Percentiles rank a stretch among this genome's conserved stretches.
Conservation (phyloP, 2,329 filamentous ascomycete genomes). For the Cryphonectria nitschkei region DNA sequence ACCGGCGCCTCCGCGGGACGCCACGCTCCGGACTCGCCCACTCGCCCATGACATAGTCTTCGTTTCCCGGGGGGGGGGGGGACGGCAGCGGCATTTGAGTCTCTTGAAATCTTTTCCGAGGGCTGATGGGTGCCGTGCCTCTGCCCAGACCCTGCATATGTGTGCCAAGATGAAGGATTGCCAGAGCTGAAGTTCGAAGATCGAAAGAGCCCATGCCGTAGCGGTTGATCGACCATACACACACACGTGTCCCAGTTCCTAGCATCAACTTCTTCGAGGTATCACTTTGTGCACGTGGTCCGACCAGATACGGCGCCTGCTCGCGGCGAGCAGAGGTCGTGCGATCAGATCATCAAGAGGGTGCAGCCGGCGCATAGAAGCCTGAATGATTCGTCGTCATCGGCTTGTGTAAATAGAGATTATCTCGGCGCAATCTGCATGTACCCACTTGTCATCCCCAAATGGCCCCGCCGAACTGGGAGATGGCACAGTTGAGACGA, state of each 20-base stretch:
- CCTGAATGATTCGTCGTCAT: neutral
- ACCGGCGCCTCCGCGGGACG: neutral
- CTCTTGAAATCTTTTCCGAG: neutral
- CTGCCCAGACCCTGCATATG: neutral
- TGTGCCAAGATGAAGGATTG: neutral
- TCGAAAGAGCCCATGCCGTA: neutral
- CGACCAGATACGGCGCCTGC: neutral
- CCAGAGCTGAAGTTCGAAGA: neutral
- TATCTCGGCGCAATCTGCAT: slow-evolving; percentile 3
- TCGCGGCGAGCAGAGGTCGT: neutral
- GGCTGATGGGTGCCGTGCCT: neutral
- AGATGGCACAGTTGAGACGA: neutral
- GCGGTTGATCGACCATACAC: neutral
- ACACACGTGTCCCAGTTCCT: neutral
- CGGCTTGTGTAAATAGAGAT: slow-evolving; percentile 2
- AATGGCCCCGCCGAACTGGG: neutral
- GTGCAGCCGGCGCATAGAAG: neutral
- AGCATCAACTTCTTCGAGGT: neutral
- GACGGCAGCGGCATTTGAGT: neutral
- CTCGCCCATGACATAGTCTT: neutral
- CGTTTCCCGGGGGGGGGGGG: neutral
- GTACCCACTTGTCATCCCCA: slow-evolving; percentile 7
- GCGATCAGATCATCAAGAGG: neutral
- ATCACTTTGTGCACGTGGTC: neutral
- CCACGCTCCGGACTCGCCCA: neutral